Evolutionary conservation across 2,329 filamentous ascomycete genomes (phyloP).

Genomic region (Calonectria honghensis): DNA sequence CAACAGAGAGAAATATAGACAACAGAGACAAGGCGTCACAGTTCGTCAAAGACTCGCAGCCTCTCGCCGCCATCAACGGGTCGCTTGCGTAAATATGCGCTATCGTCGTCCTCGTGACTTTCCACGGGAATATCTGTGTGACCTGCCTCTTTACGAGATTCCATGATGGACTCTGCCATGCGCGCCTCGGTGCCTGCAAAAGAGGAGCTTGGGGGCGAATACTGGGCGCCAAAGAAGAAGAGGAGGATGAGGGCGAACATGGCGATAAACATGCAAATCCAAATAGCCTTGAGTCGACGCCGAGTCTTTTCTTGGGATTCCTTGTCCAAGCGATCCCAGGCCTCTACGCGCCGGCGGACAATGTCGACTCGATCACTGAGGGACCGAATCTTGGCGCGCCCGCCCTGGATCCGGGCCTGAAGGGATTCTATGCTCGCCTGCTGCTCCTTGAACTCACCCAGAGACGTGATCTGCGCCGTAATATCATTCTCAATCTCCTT

Average conservation of each 20-base stretch:
- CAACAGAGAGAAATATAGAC: conserved; percentile 35
- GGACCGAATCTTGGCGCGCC: conserved; percentile 75
- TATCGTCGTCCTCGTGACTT: conserved; percentile 49
- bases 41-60: conserved; percentile 68
- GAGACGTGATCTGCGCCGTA: conserved; percentile 74
- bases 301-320: conserved; percentile 82
- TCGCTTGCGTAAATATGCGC: conserved; percentile 54
- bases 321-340: conserved; percentile 79
- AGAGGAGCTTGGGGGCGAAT: conserved; percentile 43
- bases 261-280: conserved; percentile 73
- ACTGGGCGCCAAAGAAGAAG: conserved; percentile 60
- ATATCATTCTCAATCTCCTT: conserved; percentile 77
- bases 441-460: conserved; percentile 79
- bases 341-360: conserved; percentile 78
- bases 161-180: conserved; percentile 51
- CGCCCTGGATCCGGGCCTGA: conserved; percentile 76
- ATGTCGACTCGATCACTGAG: conserved; percentile 79
- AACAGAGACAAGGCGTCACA: conserved; percentile 56
- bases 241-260: conserved; percentile 69
- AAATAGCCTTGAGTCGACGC: conserved; percentile 76
- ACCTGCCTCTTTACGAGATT: conserved; percentile 50
- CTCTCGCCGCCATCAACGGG: conserved; percentile 58
- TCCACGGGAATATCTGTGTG: conserved; percentile 46
- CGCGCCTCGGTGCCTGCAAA: conserved; percentile 38
- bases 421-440: conserved; percentile 77